phyloP scores from a whole-genome alignment of 164 flowering plant species.

The Magnolia officinalis region DNA sequence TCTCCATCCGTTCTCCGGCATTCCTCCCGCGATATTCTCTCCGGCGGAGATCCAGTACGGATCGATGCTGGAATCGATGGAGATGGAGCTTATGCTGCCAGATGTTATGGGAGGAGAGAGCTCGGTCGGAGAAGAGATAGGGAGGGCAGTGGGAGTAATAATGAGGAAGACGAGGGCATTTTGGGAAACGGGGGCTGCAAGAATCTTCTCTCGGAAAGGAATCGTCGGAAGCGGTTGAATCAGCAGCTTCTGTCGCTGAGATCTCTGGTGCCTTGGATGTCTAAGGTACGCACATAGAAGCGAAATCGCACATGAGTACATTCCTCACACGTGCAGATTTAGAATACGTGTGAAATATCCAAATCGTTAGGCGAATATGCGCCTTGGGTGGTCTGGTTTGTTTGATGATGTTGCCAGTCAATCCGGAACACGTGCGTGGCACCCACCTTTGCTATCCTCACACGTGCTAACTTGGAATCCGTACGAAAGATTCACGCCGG shows the following conservation, averaged over 20 bases:
- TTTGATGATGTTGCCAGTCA: not conserved
- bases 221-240: conserved; percentile 26
- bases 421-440: not conserved
- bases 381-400: not conserved
- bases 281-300: conserved; percentile 18
- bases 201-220: conserved; percentile 29
- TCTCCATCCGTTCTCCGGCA: not conserved
- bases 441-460: too few species aligned
- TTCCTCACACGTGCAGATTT: too few species aligned
- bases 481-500: too few species aligned
- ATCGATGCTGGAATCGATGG: conserved; percentile 2
- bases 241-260: conserved; percentile 25
- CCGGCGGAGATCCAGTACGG: conserved; percentile 6
- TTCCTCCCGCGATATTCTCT: conserved; percentile 1
- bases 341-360: not conserved
- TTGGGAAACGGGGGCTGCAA: conserved; percentile 11
- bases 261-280: conserved; percentile 28
- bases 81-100: not conserved
- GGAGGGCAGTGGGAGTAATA: not conserved
- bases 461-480: too few species aligned
- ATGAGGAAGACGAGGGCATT: conserved; percentile 1
- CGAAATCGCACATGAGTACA: not conserved
- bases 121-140: not conserved
- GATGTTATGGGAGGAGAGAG: not conserved
- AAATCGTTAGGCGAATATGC: not conserved